A percentile compares a stretch with the other conserved stretches of the same genome.
These are phyloP conservation scores for Lipomyces yamadae DNA, from an alignment of 805 yeast species.

Conservation along the genomic window DNA sequence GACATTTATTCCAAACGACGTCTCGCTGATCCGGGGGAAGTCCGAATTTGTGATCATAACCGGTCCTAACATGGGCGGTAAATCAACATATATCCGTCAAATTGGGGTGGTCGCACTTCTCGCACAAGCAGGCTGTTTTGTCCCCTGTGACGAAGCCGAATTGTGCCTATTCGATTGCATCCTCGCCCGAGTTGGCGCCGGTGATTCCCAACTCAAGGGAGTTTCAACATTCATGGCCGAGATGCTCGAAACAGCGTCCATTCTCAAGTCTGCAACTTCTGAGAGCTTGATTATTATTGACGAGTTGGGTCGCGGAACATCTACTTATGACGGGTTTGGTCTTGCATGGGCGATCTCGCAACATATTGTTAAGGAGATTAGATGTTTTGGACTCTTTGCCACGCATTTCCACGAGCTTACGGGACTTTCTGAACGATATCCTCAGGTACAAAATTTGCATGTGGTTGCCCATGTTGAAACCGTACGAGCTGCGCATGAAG, in stretches of 20 bases:
- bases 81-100: constrained; percentile 89
- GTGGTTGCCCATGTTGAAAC: constrained; percentile 87
- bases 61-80: constrained; percentile 98
- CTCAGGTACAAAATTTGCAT: constrained; percentile 75
- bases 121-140: constrained; percentile 89
- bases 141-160: constrained; percentile 80
- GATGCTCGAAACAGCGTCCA: constrained; percentile 91
- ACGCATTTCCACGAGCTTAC: constrained; percentile 98
- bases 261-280: constrained; percentile 74
- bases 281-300: constrained; percentile 87
- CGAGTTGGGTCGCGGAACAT: constrained; percentile 90
- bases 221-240: constrained; percentile 96
- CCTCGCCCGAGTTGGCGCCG: constrained; percentile 97
- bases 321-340: constrained; percentile 96
- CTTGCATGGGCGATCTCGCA: constrained; percentile 96
- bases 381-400: constrained; percentile 87
- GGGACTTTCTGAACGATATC: constrained; percentile 64
- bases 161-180: constrained; percentile 87
- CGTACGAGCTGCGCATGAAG: constrained; percentile 44
- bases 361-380: constrained; percentile 69
- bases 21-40: constrained; percentile 59
- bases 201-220: constrained; percentile 96
- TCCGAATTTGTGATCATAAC: constrained; percentile 83
- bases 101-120: constrained; percentile 83
- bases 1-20: constrained; percentile 89